These are phyloP conservation scores for Scalesia atractyloides DNA, from an alignment of 129 eudicot genomes.

Conservation along the genomic window DNA sequence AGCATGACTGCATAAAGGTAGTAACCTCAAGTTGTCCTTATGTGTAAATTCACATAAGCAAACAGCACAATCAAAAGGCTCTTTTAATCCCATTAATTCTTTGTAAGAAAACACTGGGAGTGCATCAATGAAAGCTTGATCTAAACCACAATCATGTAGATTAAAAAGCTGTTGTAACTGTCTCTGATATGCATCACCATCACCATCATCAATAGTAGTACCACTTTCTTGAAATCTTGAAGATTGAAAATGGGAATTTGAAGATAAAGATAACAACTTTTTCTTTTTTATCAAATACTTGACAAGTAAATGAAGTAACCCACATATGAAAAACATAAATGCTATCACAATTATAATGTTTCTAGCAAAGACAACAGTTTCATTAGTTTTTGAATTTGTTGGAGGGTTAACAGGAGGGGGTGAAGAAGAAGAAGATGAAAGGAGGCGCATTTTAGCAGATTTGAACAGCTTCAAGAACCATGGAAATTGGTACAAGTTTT, in stretches of 20 bases:
- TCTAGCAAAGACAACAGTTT: constrained; percentile 52
- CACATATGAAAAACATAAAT: constrained; percentile 64
- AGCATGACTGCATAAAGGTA: constrained; percentile 93
- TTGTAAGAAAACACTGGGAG: constrained; percentile 87
- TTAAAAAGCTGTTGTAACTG: constrained; percentile 85
- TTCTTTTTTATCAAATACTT: constrained; percentile 53
- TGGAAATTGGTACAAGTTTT: constrained; percentile 13
- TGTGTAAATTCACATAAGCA: constrained; percentile 82
- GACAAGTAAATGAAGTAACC: constrained; percentile 62
- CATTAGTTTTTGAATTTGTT: constrained; percentile 53
- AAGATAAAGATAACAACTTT: constrained; percentile 39
- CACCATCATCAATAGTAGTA: constrained; percentile 23
- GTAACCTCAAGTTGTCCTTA: constrained; percentile 65
- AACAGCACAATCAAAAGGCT: constrained; percentile 99
- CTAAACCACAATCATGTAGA: constrained; percentile 85
- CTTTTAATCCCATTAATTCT: constrained; percentile 75
- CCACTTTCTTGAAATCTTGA: constrained; percentile 62
- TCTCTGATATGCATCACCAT: constrained; percentile 62
- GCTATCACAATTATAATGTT: constrained; percentile 60
- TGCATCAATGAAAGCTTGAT: constrained; percentile 81
- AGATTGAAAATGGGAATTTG: constrained; percentile 48
- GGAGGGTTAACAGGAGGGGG: constrained; percentile 30
- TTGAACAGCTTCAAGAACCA: constrained; percentile 31
- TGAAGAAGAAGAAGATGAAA: constrained; percentile 34
- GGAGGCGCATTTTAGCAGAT: constrained; percentile 47